phyloP scores from a whole-genome alignment of 371 early-diverging fungal genomes.

The Rhizopus delemar region DNA sequence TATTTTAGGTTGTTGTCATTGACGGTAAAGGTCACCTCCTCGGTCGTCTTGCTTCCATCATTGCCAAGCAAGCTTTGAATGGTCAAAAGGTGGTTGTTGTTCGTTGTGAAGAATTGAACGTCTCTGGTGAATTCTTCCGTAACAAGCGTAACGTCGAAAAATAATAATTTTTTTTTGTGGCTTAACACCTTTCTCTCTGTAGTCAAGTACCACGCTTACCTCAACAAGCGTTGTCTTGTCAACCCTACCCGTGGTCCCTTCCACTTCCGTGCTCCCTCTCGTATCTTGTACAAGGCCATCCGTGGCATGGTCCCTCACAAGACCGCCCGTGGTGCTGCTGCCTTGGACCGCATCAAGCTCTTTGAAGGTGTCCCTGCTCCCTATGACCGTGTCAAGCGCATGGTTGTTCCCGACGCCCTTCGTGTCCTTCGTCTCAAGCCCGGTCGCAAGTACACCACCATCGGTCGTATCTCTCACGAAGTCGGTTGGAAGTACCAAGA shows the following conservation, averaged over 20 bases:
- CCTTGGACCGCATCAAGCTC: conserved; percentile 94
- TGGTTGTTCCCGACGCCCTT: conserved; percentile 96
- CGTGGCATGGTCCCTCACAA: conserved; percentile 99
- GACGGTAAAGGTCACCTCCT: conserved; percentile 99
- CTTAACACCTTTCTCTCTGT: conserved; percentile 7
- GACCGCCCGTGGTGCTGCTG: conserved; percentile 96
- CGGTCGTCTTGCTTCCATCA: conserved; percentile 97
- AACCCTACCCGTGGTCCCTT: conserved; percentile 98
- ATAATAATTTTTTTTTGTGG: background rate
- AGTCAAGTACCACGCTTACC: conserved; percentile 95
- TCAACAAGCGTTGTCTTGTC: conserved; percentile 98
- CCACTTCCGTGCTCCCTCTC: conserved; percentile 99
- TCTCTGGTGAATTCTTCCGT: conserved; percentile 97
- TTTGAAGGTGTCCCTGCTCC: conserved; percentile 99
- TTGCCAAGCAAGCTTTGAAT: conserved; percentile 97
- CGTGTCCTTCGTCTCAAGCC: conserved; percentile 95
- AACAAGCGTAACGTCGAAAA: conserved; percentile 84
- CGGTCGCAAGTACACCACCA: conserved; percentile 93
- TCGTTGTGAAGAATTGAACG: conserved; percentile 96
- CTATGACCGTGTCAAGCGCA: conserved; percentile 93
- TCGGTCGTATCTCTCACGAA: conserved; percentile 92
- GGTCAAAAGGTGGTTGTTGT: conserved; percentile 98
- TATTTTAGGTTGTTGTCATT: conserved; percentile 91
- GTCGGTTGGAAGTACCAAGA: conserved; percentile 99
- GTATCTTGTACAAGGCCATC: conserved; percentile 95